Evolutionary conservation across 305 asterid species (phyloP).

Genomic region (Fraxinus sp.): DNA sequence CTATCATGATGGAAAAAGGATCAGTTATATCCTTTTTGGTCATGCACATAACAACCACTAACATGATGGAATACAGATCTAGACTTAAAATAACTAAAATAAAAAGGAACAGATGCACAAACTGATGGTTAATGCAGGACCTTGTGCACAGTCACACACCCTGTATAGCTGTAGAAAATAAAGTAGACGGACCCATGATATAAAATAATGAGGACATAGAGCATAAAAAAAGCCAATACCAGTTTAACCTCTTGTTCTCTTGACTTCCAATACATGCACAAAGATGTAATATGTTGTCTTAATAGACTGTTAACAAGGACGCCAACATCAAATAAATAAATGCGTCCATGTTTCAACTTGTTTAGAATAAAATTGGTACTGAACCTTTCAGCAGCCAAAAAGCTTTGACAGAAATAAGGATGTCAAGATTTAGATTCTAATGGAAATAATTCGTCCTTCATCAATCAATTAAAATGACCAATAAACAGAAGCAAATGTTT

Average conservation of each 20-base stretch:
- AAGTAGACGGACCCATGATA: not conserved
- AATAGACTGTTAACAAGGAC: not conserved
- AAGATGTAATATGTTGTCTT: not conserved
- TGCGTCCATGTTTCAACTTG: not conserved
- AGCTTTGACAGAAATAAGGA: not conserved
- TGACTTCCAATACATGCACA: not conserved
- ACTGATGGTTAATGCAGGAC: not conserved
- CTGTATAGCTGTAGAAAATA: not conserved
- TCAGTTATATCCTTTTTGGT: not conserved
- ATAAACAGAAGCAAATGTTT: conserved; percentile 5
- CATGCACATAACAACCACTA: not conserved
- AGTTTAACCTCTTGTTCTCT: not conserved
- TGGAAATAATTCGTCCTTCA: not conserved
- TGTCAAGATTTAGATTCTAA: conserved; percentile 1
- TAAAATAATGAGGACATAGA: not conserved
- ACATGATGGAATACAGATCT: not conserved
- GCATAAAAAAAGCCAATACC: not conserved
- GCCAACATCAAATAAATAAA: not conserved
- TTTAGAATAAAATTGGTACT: not conserved
- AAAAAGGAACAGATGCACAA: not conserved
- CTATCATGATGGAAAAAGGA: not conserved
- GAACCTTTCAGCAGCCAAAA: conserved; percentile 13
- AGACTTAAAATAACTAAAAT: not conserved
- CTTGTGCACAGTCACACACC: not conserved
- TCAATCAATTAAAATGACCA: conserved; percentile 9